These are phyloP conservation scores for Pyrenopolyporus hunteri DNA, from an alignment of 495 filamentous ascomycete genomes.

Conservation along the genomic window DNA sequence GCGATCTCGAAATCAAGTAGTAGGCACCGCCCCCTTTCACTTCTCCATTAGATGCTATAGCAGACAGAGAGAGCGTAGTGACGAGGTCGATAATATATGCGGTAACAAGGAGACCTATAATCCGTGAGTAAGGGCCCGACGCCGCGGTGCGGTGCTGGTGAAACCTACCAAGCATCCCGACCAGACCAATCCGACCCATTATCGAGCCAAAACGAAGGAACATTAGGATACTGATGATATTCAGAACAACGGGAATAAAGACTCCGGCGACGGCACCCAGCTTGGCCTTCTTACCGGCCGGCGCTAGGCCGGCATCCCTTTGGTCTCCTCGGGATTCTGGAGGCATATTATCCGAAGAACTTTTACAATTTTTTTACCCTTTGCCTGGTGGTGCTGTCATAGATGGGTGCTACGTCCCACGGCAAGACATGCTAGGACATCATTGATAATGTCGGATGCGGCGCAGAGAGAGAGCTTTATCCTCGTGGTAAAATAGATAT, in stretches of 20 bases:
- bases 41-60: constrained; percentile 88
- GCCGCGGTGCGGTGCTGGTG: neutral
- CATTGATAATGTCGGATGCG: neutral
- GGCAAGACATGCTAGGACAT: neutral
- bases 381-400: neutral
- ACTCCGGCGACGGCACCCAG: constrained; percentile 79
- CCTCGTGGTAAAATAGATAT: constrained; percentile 1
- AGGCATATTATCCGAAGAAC: constrained; percentile 25
- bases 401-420: neutral
- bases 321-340: constrained; percentile 34
- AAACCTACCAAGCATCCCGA: constrained; percentile 77
- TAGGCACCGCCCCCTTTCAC: constrained; percentile 89
- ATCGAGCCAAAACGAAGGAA: constrained; percentile 85
- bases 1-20: constrained; percentile 83
- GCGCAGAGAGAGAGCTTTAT: neutral
- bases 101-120: constrained; percentile 68
- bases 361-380: neutral
- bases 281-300: constrained; percentile 55
- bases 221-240: constrained; percentile 93
- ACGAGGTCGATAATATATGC: constrained; percentile 80
- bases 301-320: constrained; percentile 4
- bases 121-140: constrained; percentile 20
- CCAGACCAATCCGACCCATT: constrained; percentile 75
- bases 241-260: constrained; percentile 84
- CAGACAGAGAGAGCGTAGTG: constrained; percentile 84